Evolutionary conservation across 805 yeast genomes (phyloP).

Genomic region (Schwanniomyces sp.): DNA sequence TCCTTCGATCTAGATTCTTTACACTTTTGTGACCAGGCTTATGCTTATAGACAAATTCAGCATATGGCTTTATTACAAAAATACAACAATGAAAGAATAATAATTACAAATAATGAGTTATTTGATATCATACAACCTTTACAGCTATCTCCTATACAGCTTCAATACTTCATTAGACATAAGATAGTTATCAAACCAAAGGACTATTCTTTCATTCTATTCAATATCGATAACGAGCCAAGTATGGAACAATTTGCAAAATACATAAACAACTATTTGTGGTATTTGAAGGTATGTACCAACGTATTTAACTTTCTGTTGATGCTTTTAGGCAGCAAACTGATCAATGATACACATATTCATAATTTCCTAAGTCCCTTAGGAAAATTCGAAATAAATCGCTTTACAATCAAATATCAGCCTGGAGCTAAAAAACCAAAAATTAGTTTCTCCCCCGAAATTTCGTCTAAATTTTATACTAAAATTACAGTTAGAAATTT

Average conservation of each 20-base stretch:
- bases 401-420: slow-evolving; percentile 14
- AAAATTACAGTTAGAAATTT: slow-evolving; percentile 10
- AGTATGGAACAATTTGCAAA: neutral
- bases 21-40: neutral
- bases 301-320: slow-evolving; percentile 14
- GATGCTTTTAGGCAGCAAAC: slow-evolving; percentile 9
- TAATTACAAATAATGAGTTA: slow-evolving; percentile 4
- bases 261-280: slow-evolving; percentile 1
- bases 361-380: slow-evolving; percentile 3
- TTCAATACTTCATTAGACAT: slow-evolving; percentile 16
- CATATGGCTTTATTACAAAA: slow-evolving; percentile 9
- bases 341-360: slow-evolving; percentile 6
- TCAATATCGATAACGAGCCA: slow-evolving; percentile 8
- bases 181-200: slow-evolving; percentile 18
- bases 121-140: neutral
- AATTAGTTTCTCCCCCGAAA: neutral
- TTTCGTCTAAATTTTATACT: neutral
- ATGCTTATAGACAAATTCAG: slow-evolving; percentile 4
- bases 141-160: slow-evolving; percentile 1
- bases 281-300: slow-evolving; percentile 13
- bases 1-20: slow-evolving; percentile 8
- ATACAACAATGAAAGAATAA: slow-evolving; percentile 1
- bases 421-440: neutral
- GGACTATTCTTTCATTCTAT: slow-evolving; percentile 13
- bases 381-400: slow-evolving; percentile 6